phyloP scores from a whole-genome alignment of 495 filamentous ascomycete species.

The Aspergillus sclerotioniger region DNA sequence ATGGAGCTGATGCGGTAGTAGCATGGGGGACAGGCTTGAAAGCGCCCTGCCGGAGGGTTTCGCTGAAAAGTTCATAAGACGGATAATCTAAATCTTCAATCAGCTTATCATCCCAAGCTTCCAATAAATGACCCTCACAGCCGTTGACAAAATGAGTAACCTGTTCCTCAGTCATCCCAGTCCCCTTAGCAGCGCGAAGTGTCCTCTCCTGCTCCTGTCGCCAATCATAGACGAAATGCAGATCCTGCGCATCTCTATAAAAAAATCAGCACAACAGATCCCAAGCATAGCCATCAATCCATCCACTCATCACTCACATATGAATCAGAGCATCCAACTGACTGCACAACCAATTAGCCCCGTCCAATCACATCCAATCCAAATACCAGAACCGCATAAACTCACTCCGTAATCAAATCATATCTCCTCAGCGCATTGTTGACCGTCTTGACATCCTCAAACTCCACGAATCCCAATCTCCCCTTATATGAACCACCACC shows the following conservation, averaged over 20 bases:
- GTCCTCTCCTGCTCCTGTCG: slow-evolving; percentile 75
- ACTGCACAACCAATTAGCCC: slow-evolving; percentile 29
- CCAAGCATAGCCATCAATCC: slow-evolving; percentile 2
- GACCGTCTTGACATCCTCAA: slow-evolving; percentile 69
- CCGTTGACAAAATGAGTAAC: slow-evolving; percentile 65
- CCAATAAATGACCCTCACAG: slow-evolving; percentile 45
- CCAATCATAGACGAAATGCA: slow-evolving; percentile 82
- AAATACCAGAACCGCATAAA: slow-evolving; percentile 9
- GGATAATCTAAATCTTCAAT: slow-evolving; percentile 51
- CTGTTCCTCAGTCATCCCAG: slow-evolving; percentile 75
- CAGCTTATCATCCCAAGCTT: neutral
- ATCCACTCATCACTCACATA: slow-evolving; percentile 50
- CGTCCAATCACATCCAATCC: neutral
- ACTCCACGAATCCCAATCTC: slow-evolving; percentile 54
- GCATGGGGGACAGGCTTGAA: slow-evolving; percentile 41
- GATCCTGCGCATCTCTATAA: slow-evolving; percentile 71
- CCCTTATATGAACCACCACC: slow-evolving; percentile 35
- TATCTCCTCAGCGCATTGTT: slow-evolving; percentile 70
- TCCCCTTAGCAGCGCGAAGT: slow-evolving; percentile 61
- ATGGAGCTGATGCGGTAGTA: slow-evolving; percentile 10
- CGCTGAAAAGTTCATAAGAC: slow-evolving; percentile 71
- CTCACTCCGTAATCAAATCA: slow-evolving; percentile 66
- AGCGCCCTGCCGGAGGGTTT: slow-evolving; percentile 61
- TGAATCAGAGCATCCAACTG: slow-evolving; percentile 80
- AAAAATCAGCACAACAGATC: neutral